These are phyloP conservation scores for Colletotrichum agaves DNA, from an alignment of 2,329 filamentous ascomycete species.

Conservation along the genomic window DNA sequence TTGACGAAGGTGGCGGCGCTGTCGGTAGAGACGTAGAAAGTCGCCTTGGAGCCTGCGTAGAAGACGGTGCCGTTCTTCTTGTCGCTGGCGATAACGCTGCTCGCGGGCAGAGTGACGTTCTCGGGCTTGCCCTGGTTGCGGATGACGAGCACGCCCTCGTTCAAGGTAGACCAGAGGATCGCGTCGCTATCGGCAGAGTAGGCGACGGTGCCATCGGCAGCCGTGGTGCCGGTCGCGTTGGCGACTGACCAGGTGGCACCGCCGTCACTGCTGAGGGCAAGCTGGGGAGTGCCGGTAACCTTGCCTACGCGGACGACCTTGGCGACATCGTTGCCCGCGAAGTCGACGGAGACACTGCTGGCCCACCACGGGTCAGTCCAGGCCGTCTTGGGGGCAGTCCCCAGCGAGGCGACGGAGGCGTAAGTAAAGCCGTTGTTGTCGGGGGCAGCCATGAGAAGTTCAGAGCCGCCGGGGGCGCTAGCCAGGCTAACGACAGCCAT, in stretches of 20 bases:
- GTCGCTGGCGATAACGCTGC: constrained; percentile 63
- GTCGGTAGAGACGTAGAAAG: constrained; percentile 64
- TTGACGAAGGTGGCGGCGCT: constrained; percentile 57
- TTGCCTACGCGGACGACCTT: constrained; percentile 64
- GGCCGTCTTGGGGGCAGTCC: constrained; percentile 53
- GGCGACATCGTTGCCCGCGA: constrained; percentile 56
- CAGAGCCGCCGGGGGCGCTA: constrained; percentile 60
- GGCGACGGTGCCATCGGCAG: constrained; percentile 58
- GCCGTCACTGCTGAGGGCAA: constrained; percentile 61
- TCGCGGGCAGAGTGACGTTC: constrained; percentile 55
- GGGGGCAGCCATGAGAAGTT: constrained; percentile 61
- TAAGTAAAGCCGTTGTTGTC: constrained; percentile 66
- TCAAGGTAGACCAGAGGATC: constrained; percentile 58
- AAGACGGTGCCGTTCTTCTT: constrained; percentile 63
- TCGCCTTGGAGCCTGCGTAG: constrained; percentile 58
- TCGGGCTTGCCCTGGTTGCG: constrained; percentile 55
- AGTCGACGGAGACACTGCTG: constrained; percentile 58
- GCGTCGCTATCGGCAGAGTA: constrained; percentile 62
- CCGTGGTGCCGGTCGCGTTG: constrained; percentile 56
- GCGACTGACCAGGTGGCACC: constrained; percentile 61
- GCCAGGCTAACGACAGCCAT: constrained; percentile 60
- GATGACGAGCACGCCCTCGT: constrained; percentile 55
- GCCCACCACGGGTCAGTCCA: constrained; percentile 61
- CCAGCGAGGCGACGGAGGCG: constrained; percentile 48
- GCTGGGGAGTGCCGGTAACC: constrained; percentile 52